A percentile compares a stretch with the other conserved stretches of the same genome.
Evolutionary conservation across 1,284 basidiomycete species (phyloP).

Genomic region (Pseudozyma sp.): DNA sequence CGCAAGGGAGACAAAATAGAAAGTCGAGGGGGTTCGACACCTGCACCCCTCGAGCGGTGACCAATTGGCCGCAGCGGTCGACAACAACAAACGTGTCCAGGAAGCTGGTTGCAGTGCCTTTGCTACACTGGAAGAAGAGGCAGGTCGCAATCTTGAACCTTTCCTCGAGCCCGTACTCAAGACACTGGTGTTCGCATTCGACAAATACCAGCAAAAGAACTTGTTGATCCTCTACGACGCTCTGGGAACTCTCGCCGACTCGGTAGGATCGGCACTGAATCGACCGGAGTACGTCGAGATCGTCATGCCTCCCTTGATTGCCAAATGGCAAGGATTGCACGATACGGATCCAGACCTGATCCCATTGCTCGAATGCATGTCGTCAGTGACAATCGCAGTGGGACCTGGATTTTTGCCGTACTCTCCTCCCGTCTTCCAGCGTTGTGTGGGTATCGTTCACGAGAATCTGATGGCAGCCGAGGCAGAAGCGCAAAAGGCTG

Average conservation of each 20-base stretch:
- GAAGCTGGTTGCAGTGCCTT: slow-evolving; percentile 99
- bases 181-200: slow-evolving; percentile 94
- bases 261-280: slow-evolving; percentile 88
- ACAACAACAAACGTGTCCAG: slow-evolving; percentile 98
- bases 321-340: slow-evolving; percentile 86
- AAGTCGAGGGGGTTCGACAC: background rate
- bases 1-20: background rate
- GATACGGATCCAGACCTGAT: slow-evolving; percentile 94
- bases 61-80: slow-evolving; percentile 71
- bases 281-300: slow-evolving; percentile 90
- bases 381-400: slow-evolving; percentile 96
- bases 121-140: slow-evolving; percentile 98
- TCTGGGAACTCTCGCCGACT: slow-evolving; percentile 95
- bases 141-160: slow-evolving; percentile 86
- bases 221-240: slow-evolving; percentile 98
- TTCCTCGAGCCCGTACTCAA: slow-evolving; percentile 94
- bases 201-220: slow-evolving; percentile 99
- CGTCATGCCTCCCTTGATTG: slow-evolving; percentile 93
- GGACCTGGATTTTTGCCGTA: slow-evolving; percentile 90
- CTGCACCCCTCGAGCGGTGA: background rate
- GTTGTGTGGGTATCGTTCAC: slow-evolving; percentile 89
- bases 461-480: slow-evolving; percentile 77
- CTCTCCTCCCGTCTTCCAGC: slow-evolving; percentile 90
- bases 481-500: slow-evolving; percentile 90
- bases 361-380: slow-evolving; percentile 89